Conservation (phyloP, 2,329 filamentous ascomycete genomes). For the Ciborinia camelliae region DNA sequence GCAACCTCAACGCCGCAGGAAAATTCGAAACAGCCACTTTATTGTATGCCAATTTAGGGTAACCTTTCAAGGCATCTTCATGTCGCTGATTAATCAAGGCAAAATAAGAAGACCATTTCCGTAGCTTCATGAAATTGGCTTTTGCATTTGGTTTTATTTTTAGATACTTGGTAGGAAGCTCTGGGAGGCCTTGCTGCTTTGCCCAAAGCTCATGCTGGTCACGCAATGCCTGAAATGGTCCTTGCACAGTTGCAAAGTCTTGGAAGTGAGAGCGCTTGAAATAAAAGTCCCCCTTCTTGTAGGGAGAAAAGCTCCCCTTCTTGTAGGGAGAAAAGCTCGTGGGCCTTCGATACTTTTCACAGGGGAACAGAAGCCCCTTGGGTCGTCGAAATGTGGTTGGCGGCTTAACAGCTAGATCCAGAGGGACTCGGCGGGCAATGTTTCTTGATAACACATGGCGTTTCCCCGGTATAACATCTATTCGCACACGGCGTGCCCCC, state of each 20-base stretch:
- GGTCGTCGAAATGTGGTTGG: neutral
- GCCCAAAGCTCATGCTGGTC: slow-evolving; percentile 9
- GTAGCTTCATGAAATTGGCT: neutral
- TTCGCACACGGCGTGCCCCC: no score
- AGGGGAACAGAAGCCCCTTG: neutral
- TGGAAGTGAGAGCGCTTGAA: neutral
- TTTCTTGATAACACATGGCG: neutral
- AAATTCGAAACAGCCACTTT: slow-evolving; percentile 1
- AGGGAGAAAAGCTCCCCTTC: neutral
- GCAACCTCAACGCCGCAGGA: neutral
- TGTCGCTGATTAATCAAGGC: slow-evolving; percentile 12
- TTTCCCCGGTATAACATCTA: neutral
- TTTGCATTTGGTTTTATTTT: neutral
- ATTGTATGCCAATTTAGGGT: neutral
- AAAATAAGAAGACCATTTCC: slow-evolving; percentile 12
- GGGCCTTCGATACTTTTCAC: neutral
- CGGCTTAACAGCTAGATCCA: no score
- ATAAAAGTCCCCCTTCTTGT: neutral
- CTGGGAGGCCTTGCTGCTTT: neutral
- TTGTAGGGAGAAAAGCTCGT: neutral
- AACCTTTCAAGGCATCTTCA: slow-evolving; percentile 7
- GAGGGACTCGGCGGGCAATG: neutral
- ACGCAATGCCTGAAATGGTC: neutral
- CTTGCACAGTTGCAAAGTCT: neutral
- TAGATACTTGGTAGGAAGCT: slow-evolving; percentile 12